phyloP scores from a whole-genome alignment of 2,329 filamentous ascomycete genomes.

The Diaporthe capsici region DNA sequence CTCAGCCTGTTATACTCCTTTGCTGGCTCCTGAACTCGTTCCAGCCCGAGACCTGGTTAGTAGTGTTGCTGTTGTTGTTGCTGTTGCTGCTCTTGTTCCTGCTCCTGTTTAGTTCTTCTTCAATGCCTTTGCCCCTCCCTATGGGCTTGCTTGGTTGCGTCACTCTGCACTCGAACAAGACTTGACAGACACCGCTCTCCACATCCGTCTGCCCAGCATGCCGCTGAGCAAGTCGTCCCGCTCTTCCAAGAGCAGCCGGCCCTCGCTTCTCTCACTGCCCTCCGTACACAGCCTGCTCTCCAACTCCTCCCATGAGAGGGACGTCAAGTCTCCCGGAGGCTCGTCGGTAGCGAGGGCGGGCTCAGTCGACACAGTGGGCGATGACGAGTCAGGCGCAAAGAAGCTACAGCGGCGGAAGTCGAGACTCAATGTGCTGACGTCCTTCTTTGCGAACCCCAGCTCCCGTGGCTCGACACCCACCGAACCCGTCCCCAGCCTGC shows the following conservation, averaged over 20 bases:
- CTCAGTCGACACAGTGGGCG: conserved; percentile 12
- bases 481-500: conserved; percentile 18
- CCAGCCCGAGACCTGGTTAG: conserved; percentile 13
- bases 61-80: background rate
- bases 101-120: conserved; percentile 9
- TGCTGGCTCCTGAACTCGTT: conserved; percentile 24
- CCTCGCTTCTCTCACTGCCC: conserved; percentile 40
- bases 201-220: conserved; percentile 39
- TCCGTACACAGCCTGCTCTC: conserved; percentile 39
- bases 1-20: conserved; percentile 25
- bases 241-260: conserved; percentile 40
- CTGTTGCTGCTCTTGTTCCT: background rate
- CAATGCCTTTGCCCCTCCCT: conserved; percentile 10
- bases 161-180: conserved; percentile 13
- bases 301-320: conserved; percentile 32
- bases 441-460: conserved; percentile 40
- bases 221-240: conserved; percentile 42
- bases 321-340: conserved; percentile 32
- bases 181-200: conserved; percentile 16
- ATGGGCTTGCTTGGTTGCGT: conserved; percentile 9
- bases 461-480: conserved; percentile 27
- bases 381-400: conserved; percentile 31
- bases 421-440: conserved; percentile 41
- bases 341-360: conserved; percentile 25
- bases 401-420: conserved; percentile 37